Evolutionary conservation across 2,329 filamentous ascomycete genomes (phyloP).

Genomic region (Zelopaecilomyces penicillatus): DNA sequence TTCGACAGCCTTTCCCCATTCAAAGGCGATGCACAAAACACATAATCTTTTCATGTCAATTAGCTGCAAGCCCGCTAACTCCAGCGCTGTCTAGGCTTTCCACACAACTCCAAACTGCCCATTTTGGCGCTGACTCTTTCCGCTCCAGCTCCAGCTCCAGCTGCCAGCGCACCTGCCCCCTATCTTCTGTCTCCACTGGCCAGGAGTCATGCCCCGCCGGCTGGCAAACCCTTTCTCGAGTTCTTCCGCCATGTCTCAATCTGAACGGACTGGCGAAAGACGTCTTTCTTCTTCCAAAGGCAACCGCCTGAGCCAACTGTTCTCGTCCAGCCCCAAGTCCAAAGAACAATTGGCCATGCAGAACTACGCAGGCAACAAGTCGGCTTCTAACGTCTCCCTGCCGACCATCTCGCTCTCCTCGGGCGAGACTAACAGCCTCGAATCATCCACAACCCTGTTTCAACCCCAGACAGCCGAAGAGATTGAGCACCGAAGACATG

Average conservation of each 20-base stretch:
- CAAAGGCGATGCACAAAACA: too few relatives aligned
- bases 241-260: conserved; percentile 37
- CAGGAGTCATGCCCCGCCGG: conserved; percentile 47
- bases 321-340: conserved; percentile 69
- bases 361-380: conserved; percentile 50
- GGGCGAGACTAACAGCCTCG: conserved; percentile 62
- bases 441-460: conserved; percentile 73
- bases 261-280: conserved; percentile 46
- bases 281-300: conserved; percentile 57
- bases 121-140: background rate
- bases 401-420: conserved; percentile 90
- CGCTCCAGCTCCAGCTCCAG: background rate
- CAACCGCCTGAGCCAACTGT: conserved; percentile 74
- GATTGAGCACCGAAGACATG: conserved; percentile 62
- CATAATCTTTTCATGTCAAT: too few relatives aligned
- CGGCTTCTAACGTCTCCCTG: conserved; percentile 65
- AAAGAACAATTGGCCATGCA: conserved; percentile 62
- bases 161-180: background rate
- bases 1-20: too few relatives aligned
- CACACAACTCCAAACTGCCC: background rate
- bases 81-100: background rate
- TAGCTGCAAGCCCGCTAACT: too few relatives aligned
- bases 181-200: conserved; percentile 14
- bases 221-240: conserved; percentile 49
- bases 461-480: conserved; percentile 82